Conservation (phyloP, 2,329 filamentous ascomycete species). For the Scedosporium minutisporum region DNA sequence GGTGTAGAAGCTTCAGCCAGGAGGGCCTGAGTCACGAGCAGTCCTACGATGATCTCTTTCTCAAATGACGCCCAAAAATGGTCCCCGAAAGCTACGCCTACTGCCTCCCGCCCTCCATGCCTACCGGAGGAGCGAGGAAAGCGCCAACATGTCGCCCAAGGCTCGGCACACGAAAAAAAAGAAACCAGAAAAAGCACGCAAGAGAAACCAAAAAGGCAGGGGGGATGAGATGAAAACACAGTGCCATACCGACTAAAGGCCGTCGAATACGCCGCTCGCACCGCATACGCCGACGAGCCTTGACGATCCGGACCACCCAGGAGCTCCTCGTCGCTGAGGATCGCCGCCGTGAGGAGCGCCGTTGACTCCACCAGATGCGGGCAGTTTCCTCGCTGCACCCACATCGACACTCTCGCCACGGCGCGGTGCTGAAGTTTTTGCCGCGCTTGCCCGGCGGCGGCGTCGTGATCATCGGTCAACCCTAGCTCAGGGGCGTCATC, state of each 20-base stretch:
- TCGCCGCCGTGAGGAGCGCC: slow-evolving; percentile 59
- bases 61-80: not conserved
- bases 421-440: slow-evolving; percentile 31
- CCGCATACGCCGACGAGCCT: slow-evolving; percentile 45
- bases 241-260: slow-evolving; percentile 59
- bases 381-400: slow-evolving; percentile 64
- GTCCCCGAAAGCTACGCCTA: not conserved
- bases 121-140: not conserved
- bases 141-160: too few relatives aligned
- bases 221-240: slow-evolving; percentile 5
- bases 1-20: not conserved
- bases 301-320: slow-evolving; percentile 14
- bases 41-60: not conserved
- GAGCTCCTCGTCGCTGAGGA: slow-evolving; percentile 49
- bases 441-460: slow-evolving; percentile 9
- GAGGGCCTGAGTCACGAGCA: not conserved
- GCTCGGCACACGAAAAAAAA: not conserved
- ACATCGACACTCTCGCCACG: slow-evolving; percentile 52
- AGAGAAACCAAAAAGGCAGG: not conserved
- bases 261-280: slow-evolving; percentile 61
- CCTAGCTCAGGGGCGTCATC: not conserved
- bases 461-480: not conserved
- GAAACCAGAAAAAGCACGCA: not conserved
- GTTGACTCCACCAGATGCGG: slow-evolving; percentile 75
- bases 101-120: not conserved